phyloP scores from a whole-genome alignment of 768 basidiomycete genomes.

The Lyophyllum semitale region DNA sequence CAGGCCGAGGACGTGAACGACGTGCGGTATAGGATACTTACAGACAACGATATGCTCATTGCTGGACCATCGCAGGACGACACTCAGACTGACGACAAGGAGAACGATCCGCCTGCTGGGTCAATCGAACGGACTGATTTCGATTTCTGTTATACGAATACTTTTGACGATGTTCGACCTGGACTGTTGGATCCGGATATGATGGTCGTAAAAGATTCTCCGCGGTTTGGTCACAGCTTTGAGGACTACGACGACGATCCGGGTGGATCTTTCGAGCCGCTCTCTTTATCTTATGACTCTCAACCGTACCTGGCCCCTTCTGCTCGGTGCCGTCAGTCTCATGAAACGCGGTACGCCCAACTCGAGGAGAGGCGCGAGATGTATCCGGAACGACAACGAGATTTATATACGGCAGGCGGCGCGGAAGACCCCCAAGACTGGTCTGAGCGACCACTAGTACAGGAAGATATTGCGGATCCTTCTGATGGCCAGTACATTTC shows the following conservation, averaged over 20 bases:
- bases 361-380: not conserved
- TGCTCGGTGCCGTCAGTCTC: not conserved
- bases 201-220: not conserved
- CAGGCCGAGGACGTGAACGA: not conserved
- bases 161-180: not conserved
- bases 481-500: not conserved
- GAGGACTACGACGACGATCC: constrained; percentile 9
- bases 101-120: constrained; percentile 4
- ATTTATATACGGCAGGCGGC: not conserved
- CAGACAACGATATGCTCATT: not conserved
- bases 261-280: constrained; percentile 10
- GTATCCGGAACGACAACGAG: not conserved
- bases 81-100: constrained; percentile 4
- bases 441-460: not conserved
- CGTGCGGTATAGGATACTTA: not conserved
- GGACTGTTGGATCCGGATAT: not conserved
- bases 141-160: not conserved
- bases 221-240: not conserved
- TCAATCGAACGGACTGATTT: not conserved
- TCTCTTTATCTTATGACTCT: constrained; percentile 13
- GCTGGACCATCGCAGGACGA: not conserved
- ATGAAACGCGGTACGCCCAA: not conserved
- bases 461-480: not conserved
- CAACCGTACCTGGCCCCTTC: constrained; percentile 6
- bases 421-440: not conserved